Evolutionary conservation across 192 early-diverging fungal genomes (phyloP).

Genomic region (Rhizophagus sp.): DNA sequence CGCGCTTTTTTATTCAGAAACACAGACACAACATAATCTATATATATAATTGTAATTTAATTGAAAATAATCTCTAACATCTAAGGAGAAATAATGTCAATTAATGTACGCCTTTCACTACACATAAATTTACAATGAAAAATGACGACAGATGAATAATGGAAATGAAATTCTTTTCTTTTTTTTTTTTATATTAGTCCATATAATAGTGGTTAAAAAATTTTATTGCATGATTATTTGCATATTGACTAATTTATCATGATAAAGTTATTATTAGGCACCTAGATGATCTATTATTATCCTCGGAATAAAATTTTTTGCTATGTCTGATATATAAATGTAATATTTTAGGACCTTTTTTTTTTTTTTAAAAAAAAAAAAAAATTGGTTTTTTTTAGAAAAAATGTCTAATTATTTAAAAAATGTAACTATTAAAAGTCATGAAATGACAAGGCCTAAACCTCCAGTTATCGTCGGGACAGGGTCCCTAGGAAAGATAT

Average conservation of each 20-base stretch:
- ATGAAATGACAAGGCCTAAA: conserved; percentile 16
- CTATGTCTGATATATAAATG: too few relatives aligned
- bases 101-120: not conserved
- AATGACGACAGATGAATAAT: not conserved
- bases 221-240: too few relatives aligned
- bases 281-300: too few relatives aligned
- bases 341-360: too few relatives aligned
- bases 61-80: not conserved
- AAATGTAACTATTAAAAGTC: conserved; percentile 15
- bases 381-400: not conserved
- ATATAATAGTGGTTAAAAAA: too few relatives aligned
- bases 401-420: not conserved
- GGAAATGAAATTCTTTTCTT: not conserved
- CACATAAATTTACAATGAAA: not conserved
- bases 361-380: too few relatives aligned
- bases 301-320: too few relatives aligned
- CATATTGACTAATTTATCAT: too few relatives aligned
- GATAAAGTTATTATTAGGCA: too few relatives aligned
- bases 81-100: not conserved
- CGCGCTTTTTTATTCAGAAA: not conserved
- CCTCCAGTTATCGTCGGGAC: conserved; percentile 2
- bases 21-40: not conserved
- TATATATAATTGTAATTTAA: not conserved
- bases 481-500: conserved; percentile 4
- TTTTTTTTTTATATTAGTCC: too few relatives aligned